Base-by-base conservation (phyloP, 2,329 filamentous ascomycete species). In the Dichotomopilus funicola region DNA sequence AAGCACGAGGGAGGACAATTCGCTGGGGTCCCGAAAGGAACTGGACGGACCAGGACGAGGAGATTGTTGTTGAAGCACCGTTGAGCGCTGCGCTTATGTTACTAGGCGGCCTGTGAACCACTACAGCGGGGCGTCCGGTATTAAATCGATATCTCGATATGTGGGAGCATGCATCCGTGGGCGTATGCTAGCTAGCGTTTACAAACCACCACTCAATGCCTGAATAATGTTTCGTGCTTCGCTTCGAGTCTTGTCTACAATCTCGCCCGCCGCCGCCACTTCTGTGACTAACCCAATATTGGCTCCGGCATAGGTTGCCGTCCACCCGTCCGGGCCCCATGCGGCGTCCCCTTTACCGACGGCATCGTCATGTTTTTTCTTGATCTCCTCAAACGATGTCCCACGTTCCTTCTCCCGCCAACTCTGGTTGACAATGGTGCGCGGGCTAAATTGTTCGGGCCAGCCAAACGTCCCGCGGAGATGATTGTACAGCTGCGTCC, bases 21-120 rank as follows among this genome's bases (percentile, higher is more conserved):
- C 72, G 72, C 13, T 91, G 86, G 85, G 87, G 87, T 0, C 80
- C 83, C 0, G 76, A 83, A 63, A 74, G 84, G 56, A 83, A 83
- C 3, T 89, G 86, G 87, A 80, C 75, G 0, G 76, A 83, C 50
- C 75, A 75, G 6, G 71, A 72, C 0, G 73, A 78, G 12, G 74
- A 75, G 6, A 66, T 66, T 13, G 63, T 1, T 9, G 36, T 50
- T 7, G 6, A 12, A 7, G 34, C 41, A 10, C 38, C 42, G 1
- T 40, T 34, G 10, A 37, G 33, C 5, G 19, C 31, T 8, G 54
- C 41, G 44, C 38, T 58, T 9, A 48, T 45, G n/a, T 48, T 45
- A 35, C 31, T 61, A 4, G 46, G 44, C 5, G 44, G 31, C 31
- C 31, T 40, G 41, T 36, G n/a, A 48, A 12, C 43, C 2, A 42